phyloP scores from a whole-genome alignment of 2,329 filamentous ascomycete species.

The Fonsecaea multimorphosa region DNA sequence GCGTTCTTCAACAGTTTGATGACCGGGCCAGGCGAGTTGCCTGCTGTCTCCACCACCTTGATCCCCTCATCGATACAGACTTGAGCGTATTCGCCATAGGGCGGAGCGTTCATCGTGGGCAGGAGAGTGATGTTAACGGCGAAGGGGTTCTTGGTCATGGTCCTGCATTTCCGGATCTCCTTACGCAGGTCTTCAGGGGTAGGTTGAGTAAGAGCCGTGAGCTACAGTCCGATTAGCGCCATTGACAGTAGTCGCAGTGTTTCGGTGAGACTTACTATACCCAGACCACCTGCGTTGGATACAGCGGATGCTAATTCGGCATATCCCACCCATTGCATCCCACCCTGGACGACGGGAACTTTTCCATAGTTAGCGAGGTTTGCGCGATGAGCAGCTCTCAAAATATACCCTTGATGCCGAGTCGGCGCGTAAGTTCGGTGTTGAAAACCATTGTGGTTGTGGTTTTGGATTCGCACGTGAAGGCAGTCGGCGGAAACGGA shows the following conservation, averaged over 20 bases:
- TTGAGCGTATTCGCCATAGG: conserved; percentile 90
- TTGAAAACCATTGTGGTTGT: conserved; percentile 66
- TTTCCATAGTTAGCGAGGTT: conserved; percentile 10
- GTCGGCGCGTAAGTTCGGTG: conserved; percentile 65
- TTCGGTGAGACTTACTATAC: conserved; percentile 49
- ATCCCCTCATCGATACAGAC: conserved; percentile 93
- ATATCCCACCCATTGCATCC: conserved; percentile 64
- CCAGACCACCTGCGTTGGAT: conserved; percentile 60
- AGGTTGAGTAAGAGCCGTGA: conserved; percentile 79
- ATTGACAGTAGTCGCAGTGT: neutral
- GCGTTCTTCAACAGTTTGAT: conserved; percentile 86
- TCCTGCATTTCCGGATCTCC: conserved; percentile 86
- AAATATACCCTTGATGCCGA: conserved; percentile 57
- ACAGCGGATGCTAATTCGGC: conserved; percentile 60
- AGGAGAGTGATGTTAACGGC: conserved; percentile 95
- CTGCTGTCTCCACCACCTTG: conserved; percentile 88
- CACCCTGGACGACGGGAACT: conserved; percentile 59
- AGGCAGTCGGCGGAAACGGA: neutral
- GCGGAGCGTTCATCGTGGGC: conserved; percentile 83
- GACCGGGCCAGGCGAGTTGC: conserved; percentile 87
- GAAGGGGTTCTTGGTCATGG: conserved; percentile 70
- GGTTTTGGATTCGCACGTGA: neutral
- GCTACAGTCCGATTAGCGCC: conserved; percentile 42
- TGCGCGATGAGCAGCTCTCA: neutral
- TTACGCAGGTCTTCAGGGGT: conserved; percentile 88